Evolutionary conservation across 306 rosid genomes (phyloP), one percentile per base, ranked within the genome.

Genomic region (Corylus avellana): DNA sequence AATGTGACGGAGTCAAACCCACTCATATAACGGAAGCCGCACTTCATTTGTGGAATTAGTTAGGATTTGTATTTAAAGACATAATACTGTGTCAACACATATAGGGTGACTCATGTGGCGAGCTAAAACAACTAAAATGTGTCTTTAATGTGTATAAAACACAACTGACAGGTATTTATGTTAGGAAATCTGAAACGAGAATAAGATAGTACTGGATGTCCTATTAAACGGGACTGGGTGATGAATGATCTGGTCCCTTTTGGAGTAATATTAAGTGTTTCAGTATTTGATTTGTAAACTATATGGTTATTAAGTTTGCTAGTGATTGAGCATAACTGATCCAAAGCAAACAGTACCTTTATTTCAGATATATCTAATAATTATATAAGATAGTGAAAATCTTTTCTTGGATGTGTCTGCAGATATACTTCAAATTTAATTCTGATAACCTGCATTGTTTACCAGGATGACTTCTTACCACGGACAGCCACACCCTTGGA

Each of bases 401-500:
- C 32, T 62, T 54, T 48, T 47, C 27, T 22, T 4, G 18, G 74
- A 44, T 14, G 74, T 56, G 49, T 55, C 53, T 20, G 57, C 72
- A 39, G 49, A 42, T 42, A 6, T 42, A 44, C 17, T 17, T 18
- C 72, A 18, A 42, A 42, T 67, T 67, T 67, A 67, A 67, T 42
- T 39, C 72, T 39, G 51, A 39, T 67, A 37, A 42, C 72, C 14
- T 18, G n/a, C 72, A 67, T 67, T 67, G 25, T 42, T 42, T 67
- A 18, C 27, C 90, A 94, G 98, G 98, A 94, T 88, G 98, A 94
- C 86, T 94, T 94, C 87, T 87, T 94, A 75, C 97, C 98, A 14
- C 89, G 98, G 87, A 94, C 97, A 12, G 98, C 98, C 73, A 94
- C 98, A 57, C 98, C 98, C 66, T 86, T 94, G 90, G 98, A 94